Percentiles rank a stretch among this genome's conserved stretches.
Conservation (phyloP, 768 basidiomycete genomes). For the Boletus reticuloceps region DNA sequence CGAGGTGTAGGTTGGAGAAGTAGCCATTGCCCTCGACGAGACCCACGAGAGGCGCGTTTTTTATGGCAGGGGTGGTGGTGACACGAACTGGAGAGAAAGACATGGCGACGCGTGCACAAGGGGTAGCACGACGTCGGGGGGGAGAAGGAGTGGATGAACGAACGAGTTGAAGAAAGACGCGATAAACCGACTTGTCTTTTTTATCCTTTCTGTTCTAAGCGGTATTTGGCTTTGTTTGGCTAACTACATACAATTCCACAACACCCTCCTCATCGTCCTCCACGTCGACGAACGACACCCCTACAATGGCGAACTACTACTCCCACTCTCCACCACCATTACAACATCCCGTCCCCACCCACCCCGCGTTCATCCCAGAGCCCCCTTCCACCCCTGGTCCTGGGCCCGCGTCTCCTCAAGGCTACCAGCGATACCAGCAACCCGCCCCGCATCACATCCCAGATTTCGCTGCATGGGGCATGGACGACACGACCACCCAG, state of each 20-base stretch:
- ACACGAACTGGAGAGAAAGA: conserved; percentile 49
- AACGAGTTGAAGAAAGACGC: conserved; percentile 4
- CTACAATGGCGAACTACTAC: conserved; percentile 18
- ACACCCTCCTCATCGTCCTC: background rate
- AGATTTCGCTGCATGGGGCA: conserved; percentile 70
- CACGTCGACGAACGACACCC: no score
- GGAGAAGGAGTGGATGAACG: conserved; percentile 17
- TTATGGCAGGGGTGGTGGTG: conserved; percentile 74
- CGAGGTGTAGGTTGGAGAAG: conserved; percentile 82
- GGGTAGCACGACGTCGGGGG: conserved; percentile 3
- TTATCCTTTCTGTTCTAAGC: conserved; percentile 11
- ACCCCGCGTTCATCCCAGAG: conserved; percentile 82
- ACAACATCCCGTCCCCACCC: conserved; percentile 85
- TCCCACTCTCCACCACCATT: conserved; percentile 29
- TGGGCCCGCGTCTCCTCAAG: conserved; percentile 63
- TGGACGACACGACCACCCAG: conserved; percentile 92
- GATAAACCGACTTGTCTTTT: conserved; percentile 2
- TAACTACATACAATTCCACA: background rate
- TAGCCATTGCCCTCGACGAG: conserved; percentile 84
- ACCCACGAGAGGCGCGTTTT: conserved; percentile 80
- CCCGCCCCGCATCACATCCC: conserved; percentile 37
- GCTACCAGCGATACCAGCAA: conserved; percentile 37
- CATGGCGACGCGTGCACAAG: conserved; percentile 30
- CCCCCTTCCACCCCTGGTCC: conserved; percentile 73
- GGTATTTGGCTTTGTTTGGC: conserved; percentile 21